Conservation (phyloP, 805 yeast species). For the Yarrowia sp. region DNA sequence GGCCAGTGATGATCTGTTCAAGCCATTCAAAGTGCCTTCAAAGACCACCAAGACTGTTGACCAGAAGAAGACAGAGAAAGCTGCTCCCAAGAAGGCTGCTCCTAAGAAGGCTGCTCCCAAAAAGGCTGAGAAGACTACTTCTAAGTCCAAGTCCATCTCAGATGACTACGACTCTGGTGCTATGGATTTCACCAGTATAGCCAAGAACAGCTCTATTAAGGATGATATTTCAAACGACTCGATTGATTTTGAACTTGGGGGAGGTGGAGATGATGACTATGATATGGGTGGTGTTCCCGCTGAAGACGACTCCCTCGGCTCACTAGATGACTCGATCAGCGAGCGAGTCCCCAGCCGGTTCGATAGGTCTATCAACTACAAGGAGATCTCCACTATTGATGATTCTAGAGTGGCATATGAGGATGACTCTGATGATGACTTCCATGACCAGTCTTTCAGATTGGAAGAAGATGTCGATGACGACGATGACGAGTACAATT, state of each 20-base stretch:
- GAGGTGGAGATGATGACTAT: not conserved
- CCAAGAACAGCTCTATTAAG: not conserved
- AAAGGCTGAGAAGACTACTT: no score
- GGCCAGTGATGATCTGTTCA: not conserved
- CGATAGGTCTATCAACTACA: conserved; percentile 17
- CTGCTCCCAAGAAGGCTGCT: no score
- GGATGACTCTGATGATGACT: conserved; percentile 18
- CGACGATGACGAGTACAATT: conserved; percentile 20
- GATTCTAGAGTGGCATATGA: conserved; percentile 5
- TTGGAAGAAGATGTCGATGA: conserved; percentile 1
- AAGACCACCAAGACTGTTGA: not conserved
- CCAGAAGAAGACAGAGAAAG: no score
- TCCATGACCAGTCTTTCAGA: not conserved
- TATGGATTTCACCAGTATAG: conserved; percentile 12
- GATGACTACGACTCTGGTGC: not conserved
- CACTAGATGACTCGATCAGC: not conserved
- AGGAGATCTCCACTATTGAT: not conserved
- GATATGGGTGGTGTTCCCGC: not conserved
- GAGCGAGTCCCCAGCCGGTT: not conserved
- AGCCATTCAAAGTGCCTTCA: not conserved
- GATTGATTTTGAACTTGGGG: not conserved
- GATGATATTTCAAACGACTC: not conserved
- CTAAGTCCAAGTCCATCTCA: not conserved
- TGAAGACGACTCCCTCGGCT: not conserved
- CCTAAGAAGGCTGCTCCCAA: no score